phyloP scores from a whole-genome alignment of 2,329 filamentous ascomycete genomes.

The Cytospora paraplurivora region DNA sequence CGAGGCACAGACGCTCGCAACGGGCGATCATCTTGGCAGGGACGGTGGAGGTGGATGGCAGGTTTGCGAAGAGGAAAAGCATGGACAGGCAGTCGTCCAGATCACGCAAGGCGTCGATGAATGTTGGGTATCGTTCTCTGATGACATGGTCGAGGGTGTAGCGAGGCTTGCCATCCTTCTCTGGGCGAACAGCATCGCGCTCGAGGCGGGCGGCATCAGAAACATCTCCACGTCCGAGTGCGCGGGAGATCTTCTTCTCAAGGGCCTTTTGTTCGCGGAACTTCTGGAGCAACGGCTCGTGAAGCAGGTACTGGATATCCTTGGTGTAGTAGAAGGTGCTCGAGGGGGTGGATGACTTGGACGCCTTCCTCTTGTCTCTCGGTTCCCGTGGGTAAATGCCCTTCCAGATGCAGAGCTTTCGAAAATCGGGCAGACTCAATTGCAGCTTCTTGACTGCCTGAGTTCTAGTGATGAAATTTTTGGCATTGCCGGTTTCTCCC shows the following conservation, averaged over 20 bases:
- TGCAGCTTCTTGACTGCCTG: constrained; percentile 98
- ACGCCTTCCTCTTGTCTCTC: constrained; percentile 94
- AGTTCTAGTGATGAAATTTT: constrained; percentile 97
- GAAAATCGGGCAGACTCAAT: constrained; percentile 94
- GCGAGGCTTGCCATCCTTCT: constrained; percentile 86
- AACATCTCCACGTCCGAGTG: constrained; percentile 88
- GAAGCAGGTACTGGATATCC: constrained; percentile 97
- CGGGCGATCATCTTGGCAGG: constrained; percentile 94
- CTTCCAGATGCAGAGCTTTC: constrained; percentile 99
- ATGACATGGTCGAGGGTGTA: constrained; percentile 96
- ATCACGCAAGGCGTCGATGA: constrained; percentile 89
- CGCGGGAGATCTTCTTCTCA: constrained; percentile 95
- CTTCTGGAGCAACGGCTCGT: constrained; percentile 90
- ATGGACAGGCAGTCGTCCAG: constrained; percentile 96
- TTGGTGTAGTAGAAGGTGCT: constrained; percentile 93
- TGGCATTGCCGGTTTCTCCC: constrained; percentile 87
- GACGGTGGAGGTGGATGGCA: constrained; percentile 85
- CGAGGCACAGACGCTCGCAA: constrained; percentile 88
- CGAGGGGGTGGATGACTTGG: constrained; percentile 83
- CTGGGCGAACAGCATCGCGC: constrained; percentile 79
- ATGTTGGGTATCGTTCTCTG: constrained; percentile 96
- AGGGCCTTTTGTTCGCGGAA: constrained; percentile 97
- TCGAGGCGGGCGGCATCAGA: constrained; percentile 86
- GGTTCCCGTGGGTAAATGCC: constrained; percentile 98
- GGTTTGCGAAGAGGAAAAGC: constrained; percentile 95